phyloP scores from a whole-genome alignment of 208 protist genomes.

The Trypanosoma melophagium region DNA sequence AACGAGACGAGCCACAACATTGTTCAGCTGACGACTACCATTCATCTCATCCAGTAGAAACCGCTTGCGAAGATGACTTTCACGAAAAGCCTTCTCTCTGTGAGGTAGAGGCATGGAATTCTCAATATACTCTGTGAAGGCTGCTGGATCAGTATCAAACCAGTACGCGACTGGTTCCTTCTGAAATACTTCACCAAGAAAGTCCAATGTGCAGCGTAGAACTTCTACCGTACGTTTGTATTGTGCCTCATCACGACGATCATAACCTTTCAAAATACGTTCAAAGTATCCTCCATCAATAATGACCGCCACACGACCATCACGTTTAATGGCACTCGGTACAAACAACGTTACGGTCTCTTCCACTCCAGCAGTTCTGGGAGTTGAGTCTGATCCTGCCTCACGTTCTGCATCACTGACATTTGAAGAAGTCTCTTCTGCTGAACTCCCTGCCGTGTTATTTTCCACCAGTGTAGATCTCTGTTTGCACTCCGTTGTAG shows the following conservation, averaged over 20 bases:
- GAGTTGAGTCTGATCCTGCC: neutral
- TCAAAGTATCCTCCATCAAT: slow-evolving; percentile 89
- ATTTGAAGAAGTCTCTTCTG: neutral
- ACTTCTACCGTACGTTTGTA: slow-evolving; percentile 52
- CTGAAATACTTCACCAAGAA: slow-evolving; percentile 80
- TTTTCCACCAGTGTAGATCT: neutral
- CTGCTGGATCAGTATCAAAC: slow-evolving; percentile 81
- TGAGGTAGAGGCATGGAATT: slow-evolving; percentile 69
- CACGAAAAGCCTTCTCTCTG: slow-evolving; percentile 56
- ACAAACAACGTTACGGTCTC: slow-evolving; percentile 45
- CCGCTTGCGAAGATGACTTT: slow-evolving; percentile 50
- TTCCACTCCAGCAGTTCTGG: neutral
- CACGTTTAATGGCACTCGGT: slow-evolving; percentile 26
- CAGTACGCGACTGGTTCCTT: slow-evolving; percentile 76
- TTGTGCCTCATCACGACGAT: slow-evolving; percentile 43
- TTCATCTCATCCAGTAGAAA: slow-evolving; percentile 84
- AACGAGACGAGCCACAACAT: slow-evolving; percentile 80
- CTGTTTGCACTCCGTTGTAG: slow-evolving; percentile 33
- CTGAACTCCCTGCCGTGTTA: neutral
- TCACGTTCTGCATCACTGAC: slow-evolving; percentile 11
- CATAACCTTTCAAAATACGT: slow-evolving; percentile 48
- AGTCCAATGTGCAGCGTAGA: slow-evolving; percentile 66
- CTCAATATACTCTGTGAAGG: slow-evolving; percentile 78
- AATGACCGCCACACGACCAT: slow-evolving; percentile 67
- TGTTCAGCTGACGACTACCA: slow-evolving; percentile 55